A percentile compares a stretch with the other conserved stretches of the same genome.
phyloP scores from a whole-genome alignment of 179 eudicot species.

The Drosera spatulata region DNA sequence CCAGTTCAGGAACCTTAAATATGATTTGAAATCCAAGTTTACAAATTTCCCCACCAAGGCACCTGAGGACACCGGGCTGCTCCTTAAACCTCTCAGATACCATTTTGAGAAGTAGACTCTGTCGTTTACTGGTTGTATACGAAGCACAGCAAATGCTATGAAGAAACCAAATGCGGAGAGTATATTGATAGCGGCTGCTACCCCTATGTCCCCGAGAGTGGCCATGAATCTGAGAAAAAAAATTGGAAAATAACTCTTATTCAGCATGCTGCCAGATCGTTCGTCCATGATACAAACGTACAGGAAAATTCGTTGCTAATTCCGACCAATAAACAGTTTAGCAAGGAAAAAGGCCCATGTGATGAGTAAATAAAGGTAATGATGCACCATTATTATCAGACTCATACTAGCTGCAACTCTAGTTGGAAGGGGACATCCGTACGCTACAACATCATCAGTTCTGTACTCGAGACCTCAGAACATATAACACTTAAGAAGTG shows the following conservation, averaged over 20 bases:
- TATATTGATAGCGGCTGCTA: constrained; percentile 30
- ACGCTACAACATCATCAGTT: no score
- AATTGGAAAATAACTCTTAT: not conserved
- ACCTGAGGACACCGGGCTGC: constrained; percentile 21
- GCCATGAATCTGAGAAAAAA: constrained; percentile 26
- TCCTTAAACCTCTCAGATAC: constrained; percentile 29
- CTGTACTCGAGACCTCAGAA: no score
- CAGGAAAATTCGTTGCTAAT: not conserved
- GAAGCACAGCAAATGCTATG: constrained; percentile 33
- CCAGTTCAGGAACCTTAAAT: constrained; percentile 39
- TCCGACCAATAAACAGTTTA: not conserved
- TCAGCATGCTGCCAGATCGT: not conserved
- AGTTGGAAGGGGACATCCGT: no score
- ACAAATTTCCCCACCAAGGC: constrained; percentile 34
- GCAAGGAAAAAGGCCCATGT: not conserved
- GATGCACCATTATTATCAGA: no score
- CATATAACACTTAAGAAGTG: no score
- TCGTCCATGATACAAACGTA: not conserved
- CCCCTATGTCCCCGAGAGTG: constrained; percentile 27
- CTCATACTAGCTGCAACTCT: no score
- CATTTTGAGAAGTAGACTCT: constrained; percentile 41
- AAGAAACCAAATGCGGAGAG: constrained; percentile 29
- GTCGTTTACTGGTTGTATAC: constrained; percentile 39
- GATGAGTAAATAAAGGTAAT: no score
- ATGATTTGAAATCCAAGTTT: constrained; percentile 28